Percentiles rank a stretch among this genome's conserved stretches.
phyloP scores from a whole-genome alignment of 2,329 filamentous ascomycete species.

The Pseudogymnoascus destructans region DNA sequence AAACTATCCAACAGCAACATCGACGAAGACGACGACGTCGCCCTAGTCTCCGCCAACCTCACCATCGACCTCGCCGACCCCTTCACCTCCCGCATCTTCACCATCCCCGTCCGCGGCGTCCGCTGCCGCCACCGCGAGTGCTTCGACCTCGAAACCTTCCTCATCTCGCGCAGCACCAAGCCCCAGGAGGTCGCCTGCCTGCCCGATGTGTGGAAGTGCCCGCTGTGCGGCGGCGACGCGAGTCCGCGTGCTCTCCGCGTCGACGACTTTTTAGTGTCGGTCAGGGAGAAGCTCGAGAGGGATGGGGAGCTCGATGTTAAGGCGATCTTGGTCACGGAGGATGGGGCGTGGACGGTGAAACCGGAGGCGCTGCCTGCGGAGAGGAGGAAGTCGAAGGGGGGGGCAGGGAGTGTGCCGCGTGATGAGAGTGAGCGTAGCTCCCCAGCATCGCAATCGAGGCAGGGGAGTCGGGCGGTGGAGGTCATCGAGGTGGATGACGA shows the following conservation, averaged over 20 bases:
- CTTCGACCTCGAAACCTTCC: conserved; percentile 77
- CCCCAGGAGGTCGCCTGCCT: conserved; percentile 39
- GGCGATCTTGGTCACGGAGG: conserved; percentile 47
- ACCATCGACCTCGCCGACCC: conserved; percentile 54
- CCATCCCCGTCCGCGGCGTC: conserved; percentile 56
- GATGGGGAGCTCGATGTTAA: conserved; percentile 38
- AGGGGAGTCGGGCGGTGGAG: conserved; percentile 14
- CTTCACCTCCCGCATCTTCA: conserved; percentile 51
- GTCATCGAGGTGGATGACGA: conserved; percentile 23
- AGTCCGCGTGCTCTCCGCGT: conserved; percentile 57
- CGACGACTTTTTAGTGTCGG: conserved; percentile 58
- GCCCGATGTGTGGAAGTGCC: conserved; percentile 72
- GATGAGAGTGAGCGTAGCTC: conserved; percentile 12
- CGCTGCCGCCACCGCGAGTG: conserved; percentile 70
- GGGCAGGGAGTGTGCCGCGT: conserved; percentile 13
- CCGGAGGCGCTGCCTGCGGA: conserved; percentile 20
- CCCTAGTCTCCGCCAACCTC: conserved; percentile 43
- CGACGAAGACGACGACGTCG: conserved; percentile 48
- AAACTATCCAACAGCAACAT: conserved; percentile 31
- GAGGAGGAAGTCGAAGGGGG: conserved; percentile 15
- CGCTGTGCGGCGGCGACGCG: conserved; percentile 66
- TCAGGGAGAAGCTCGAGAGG: conserved; percentile 42
- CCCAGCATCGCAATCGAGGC: conserved; percentile 12
- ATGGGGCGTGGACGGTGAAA: conserved; percentile 53
- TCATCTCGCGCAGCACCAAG: conserved; percentile 45